phyloP scores from a whole-genome alignment of 805 yeast species.

The Kodamaea sagamina region DNA sequence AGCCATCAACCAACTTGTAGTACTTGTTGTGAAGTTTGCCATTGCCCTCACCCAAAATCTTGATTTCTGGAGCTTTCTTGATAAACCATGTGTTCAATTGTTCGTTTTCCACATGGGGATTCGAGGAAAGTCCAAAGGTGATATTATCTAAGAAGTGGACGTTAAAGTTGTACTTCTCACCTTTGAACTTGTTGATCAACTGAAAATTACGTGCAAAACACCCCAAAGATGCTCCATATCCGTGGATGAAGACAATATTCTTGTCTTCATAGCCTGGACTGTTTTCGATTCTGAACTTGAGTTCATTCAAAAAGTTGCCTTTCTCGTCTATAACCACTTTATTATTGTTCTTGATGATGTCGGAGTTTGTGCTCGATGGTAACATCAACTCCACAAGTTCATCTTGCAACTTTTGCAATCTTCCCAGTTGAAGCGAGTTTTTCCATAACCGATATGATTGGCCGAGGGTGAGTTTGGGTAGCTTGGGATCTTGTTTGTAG shows the following conservation, averaged over 20 bases:
- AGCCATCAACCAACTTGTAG: constrained; percentile 41
- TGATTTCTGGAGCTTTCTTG: constrained; percentile 24
- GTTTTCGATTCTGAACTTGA: constrained; percentile 33
- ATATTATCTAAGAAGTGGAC: constrained; percentile 52
- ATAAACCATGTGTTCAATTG: constrained; percentile 24
- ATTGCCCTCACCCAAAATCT: constrained; percentile 16
- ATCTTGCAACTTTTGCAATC: constrained; percentile 35
- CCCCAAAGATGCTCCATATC: constrained; percentile 58
- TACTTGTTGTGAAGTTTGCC: constrained; percentile 37
- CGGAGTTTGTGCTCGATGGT: constrained; percentile 23
- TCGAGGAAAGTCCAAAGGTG: constrained; percentile 54
- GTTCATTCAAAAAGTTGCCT: constrained; percentile 36
- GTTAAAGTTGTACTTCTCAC: constrained; percentile 38
- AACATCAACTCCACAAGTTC: constrained; percentile 38
- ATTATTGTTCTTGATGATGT: constrained; percentile 21
- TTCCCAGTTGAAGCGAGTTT: constrained; percentile 22
- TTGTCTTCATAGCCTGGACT: constrained; percentile 25
- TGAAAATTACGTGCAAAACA: constrained; percentile 58
- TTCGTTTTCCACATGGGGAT: constrained; percentile 33
- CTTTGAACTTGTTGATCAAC: constrained; percentile 34
- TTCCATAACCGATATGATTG: constrained; percentile 20
- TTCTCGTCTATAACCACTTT: constrained; percentile 25
- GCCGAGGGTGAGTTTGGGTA: constrained; percentile 3
- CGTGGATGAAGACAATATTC: constrained; percentile 55
- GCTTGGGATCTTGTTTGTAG: constrained; percentile 5